Evolutionary conservation across 2,329 filamentous ascomycete species (phyloP), one percentile per base, ranked within the genome.

Genomic region (Fusarium guadeloupense): DNA sequence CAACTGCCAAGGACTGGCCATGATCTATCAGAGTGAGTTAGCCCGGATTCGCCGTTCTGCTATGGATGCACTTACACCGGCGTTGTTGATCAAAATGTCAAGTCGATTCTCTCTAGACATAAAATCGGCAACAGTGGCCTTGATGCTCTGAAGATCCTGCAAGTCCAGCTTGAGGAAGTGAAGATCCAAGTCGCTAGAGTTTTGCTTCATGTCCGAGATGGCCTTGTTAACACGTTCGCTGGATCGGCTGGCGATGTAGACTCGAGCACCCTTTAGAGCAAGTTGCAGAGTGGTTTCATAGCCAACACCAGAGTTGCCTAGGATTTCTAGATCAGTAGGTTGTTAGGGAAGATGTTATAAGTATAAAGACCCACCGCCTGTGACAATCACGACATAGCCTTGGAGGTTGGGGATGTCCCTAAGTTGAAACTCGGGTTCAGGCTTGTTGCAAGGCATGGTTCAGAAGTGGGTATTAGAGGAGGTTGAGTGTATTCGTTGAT

Each of bases 11-110:
- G 64, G 67, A 16, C 47, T 53, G 2, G 46, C 59, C 66, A 69
- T 69, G 19, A 69, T 63, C 63, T 68, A 6, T 4, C 5, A 6
- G 13, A 26, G 75, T 0, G 64, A 5, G 74, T 52, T 13, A 62
- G 51, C 7, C 19, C 45, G 1, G 3, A 9, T 9, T 5, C 3
- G 3, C 4, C 3, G 0, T 0, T 2, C 2, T 1, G 2, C 1
- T 9, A 4, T 7, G 10, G 5, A 2, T 6, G 57, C 1, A 28
- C 77, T 16, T 81, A 64, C 60, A 4, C 66, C 66, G 2, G 66
- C 66, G 20, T 69, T 69, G 20, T 68, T 69, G 12, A 69, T 66
- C 1, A 69, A 23, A 3, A 69, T 38, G 20, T 69, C 66, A 12
- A 70, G 58, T 3, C 54, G 53, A 9, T 43, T 20, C 12, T 70